phyloP scores from a whole-genome alignment of 257 asterid genomes.

The Solanum dulcamara region DNA sequence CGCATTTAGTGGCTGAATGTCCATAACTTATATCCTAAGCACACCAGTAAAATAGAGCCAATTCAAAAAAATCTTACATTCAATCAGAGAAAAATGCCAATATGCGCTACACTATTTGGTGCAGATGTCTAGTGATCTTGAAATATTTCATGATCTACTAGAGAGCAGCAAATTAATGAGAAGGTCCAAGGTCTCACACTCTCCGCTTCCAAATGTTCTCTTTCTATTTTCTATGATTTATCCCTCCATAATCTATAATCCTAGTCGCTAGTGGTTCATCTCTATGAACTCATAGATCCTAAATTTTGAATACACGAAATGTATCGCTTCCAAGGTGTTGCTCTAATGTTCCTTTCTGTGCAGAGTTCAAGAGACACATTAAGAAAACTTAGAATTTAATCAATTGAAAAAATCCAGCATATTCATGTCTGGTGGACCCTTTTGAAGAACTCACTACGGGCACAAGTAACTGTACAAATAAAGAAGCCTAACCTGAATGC shows the following conservation, averaged over 20 bases:
- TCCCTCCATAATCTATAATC: not conserved
- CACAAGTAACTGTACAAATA: not conserved
- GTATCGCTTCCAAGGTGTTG: not conserved
- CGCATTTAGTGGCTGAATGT: not conserved
- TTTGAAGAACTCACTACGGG: not conserved
- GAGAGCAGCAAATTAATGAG: not conserved
- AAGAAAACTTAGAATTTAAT: not conserved
- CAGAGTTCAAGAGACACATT: not conserved
- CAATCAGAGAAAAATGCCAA: not conserved
- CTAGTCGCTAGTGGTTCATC: not conserved
- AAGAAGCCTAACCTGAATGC: constrained; percentile 67
- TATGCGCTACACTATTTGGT: not conserved
- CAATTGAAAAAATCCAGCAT: not conserved
- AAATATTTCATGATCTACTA: not conserved
- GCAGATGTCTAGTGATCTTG: not conserved
- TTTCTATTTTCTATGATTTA: not conserved
- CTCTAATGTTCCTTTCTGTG: not conserved
- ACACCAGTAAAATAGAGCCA: not conserved
- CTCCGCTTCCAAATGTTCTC: not conserved
- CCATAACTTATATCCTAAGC: not conserved
- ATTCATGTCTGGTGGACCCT: not conserved
- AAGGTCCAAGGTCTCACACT: not conserved
- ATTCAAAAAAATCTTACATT: not conserved
- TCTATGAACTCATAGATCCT: not conserved
- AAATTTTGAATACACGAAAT: not conserved